A percentile compares a stretch with the other conserved stretches of the same genome.
Conservation (phyloP, 228 moss, liverwort and hornwort genomes). For the Sphagnum magellanicum region DNA sequence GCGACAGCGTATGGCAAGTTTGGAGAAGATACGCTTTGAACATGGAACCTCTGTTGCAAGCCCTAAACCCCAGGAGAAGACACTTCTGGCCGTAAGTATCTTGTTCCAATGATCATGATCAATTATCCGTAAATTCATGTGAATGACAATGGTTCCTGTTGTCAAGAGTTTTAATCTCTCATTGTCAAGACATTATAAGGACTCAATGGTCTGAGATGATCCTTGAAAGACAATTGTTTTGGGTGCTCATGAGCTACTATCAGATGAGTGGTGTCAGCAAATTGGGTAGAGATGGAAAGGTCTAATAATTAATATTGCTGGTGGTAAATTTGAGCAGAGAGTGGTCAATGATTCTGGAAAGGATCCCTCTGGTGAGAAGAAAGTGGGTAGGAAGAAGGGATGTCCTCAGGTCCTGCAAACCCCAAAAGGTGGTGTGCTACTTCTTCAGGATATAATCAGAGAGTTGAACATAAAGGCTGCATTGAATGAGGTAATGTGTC, state of each 20-base stretch:
- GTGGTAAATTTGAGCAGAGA: neutral
- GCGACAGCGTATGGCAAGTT: constrained; percentile 12
- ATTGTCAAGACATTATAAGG: neutral
- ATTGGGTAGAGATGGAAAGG: too few relatives aligned
- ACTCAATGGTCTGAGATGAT: neutral
- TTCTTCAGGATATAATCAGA: constrained; percentile 10
- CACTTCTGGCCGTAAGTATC: neutral
- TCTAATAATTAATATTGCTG: too few relatives aligned
- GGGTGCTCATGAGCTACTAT: constrained; percentile 3
- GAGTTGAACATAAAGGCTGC: constrained; percentile 10
- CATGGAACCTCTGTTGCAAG: neutral
- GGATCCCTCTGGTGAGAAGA: neutral
- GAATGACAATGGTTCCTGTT: neutral
- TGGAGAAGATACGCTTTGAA: constrained; percentile 9
- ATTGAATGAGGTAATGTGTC: constrained; percentile 5
- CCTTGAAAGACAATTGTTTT: constrained; percentile 1
- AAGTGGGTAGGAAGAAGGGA: constrained; percentile 3
- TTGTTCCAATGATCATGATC: neutral
- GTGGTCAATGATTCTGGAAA: neutral
- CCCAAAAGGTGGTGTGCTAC: constrained; percentile 6
- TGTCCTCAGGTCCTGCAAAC: constrained; percentile 1
- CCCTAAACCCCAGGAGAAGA: neutral
- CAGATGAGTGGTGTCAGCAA: too few relatives aligned
- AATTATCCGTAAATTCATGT: neutral
- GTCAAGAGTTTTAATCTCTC: too few relatives aligned